phyloP scores from a whole-genome alignment of 1,139 yeast species.

The Diutina pseudorugosa region DNA sequence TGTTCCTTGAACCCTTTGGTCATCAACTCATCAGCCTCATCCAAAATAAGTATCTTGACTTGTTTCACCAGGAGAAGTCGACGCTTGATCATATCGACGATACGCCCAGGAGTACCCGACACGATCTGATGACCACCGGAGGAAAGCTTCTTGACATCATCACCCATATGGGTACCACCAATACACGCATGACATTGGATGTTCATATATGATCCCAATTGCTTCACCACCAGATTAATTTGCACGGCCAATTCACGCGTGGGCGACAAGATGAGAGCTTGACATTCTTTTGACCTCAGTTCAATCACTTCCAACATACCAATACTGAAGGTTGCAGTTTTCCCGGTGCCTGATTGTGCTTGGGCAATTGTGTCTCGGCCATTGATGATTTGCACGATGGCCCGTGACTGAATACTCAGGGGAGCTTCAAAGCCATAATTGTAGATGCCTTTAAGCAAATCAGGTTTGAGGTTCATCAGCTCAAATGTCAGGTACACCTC shows the following conservation, averaged over 20 bases:
- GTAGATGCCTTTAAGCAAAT: slow-evolving; percentile 63
- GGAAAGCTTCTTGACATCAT: slow-evolving; percentile 59
- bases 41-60: slow-evolving; percentile 73
- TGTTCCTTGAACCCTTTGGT: slow-evolving; percentile 90
- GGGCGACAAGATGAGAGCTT: slow-evolving; percentile 86
- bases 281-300: slow-evolving; percentile 51
- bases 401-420: slow-evolving; percentile 90
- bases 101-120: slow-evolving; percentile 96
- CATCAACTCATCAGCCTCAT: slow-evolving; percentile 90
- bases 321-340: slow-evolving; percentile 91
- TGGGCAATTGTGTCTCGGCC: slow-evolving; percentile 94
- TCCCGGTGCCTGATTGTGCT: slow-evolving; percentile 98
- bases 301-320: slow-evolving; percentile 82
- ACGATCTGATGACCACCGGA: slow-evolving; percentile 75
- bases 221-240: slow-evolving; percentile 72
- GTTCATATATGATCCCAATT: slow-evolving; percentile 79
- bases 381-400: slow-evolving; percentile 80
- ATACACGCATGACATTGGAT: slow-evolving; percentile 82
- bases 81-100: slow-evolving; percentile 76
- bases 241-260: slow-evolving; percentile 91
- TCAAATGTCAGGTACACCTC: slow-evolving; percentile 62
- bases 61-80: slow-evolving; percentile 54
- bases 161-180: slow-evolving; percentile 82
- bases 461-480: slow-evolving; percentile 64
- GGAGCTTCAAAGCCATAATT: slow-evolving; percentile 91